phyloP scores from a whole-genome alignment of 2,329 filamentous ascomycete species.

The Ceratocystis alfenasii region DNA sequence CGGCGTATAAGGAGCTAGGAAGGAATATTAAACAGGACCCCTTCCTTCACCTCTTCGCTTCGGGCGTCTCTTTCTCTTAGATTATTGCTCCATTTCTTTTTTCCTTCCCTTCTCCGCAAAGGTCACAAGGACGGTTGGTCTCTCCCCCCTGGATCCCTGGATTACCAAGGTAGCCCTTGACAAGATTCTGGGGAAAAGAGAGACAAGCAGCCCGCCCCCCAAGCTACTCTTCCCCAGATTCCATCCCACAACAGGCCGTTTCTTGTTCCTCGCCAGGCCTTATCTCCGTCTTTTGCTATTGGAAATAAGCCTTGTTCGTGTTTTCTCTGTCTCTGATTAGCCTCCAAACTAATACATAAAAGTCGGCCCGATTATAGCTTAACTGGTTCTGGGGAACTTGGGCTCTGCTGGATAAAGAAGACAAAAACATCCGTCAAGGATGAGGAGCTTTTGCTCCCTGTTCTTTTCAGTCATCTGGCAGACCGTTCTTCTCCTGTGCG shows the following conservation, averaged over 20 bases:
- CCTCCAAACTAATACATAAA: background rate
- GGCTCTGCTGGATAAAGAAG: no score
- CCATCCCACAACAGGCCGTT: background rate
- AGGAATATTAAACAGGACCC: background rate
- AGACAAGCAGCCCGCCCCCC: background rate
- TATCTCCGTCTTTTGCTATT: background rate
- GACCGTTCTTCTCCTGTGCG: background rate
- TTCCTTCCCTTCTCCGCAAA: background rate
- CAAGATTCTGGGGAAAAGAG: background rate
- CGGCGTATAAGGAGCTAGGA: no score
- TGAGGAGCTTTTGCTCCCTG: no score
- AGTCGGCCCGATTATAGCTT: slow-evolving; percentile 1
- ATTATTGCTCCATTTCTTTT: background rate
- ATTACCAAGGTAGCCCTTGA: background rate
- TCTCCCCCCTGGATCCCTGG: background rate
- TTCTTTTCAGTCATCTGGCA: background rate
- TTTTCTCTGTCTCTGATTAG: background rate
- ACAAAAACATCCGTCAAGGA: no score
- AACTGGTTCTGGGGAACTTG: no score
- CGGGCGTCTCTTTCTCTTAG: background rate
- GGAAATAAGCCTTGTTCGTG: background rate
- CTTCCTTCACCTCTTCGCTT: background rate
- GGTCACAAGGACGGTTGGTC: background rate
- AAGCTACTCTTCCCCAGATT: background rate
- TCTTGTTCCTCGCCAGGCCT: background rate